Percentiles rank a stretch among this genome's conserved stretches.
These are phyloP conservation scores for Fraxinus platypoda DNA, from an alignment of 305 asterid species.

Conservation along the genomic window DNA sequence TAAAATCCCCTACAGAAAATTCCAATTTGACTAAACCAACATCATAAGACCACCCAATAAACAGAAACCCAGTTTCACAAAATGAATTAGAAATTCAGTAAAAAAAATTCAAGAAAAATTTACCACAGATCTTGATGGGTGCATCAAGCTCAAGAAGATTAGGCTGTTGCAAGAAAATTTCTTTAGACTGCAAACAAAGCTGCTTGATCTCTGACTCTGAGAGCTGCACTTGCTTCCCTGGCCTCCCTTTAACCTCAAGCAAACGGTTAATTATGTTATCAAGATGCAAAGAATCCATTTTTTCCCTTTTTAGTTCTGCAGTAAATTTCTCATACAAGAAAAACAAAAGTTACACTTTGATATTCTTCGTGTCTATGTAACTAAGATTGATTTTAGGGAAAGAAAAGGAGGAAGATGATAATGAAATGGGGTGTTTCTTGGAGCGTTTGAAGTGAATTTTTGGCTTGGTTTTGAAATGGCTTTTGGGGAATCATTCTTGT, in stretches of 20 bases:
- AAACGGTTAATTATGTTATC: constrained; percentile 70
- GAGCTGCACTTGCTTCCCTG: constrained; percentile 86
- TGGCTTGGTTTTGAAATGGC: not conserved
- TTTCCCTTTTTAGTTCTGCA: not conserved
- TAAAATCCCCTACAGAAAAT: not conserved
- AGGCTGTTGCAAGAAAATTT: constrained; percentile 72
- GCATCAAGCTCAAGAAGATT: constrained; percentile 90
- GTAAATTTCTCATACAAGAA: constrained; percentile 18
- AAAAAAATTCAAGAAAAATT: not conserved
- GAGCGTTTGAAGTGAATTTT: constrained; percentile 25
- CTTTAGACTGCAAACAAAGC: constrained; percentile 66
- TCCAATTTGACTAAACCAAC: not conserved
- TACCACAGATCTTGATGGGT: constrained; percentile 89
- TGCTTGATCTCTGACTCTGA: constrained; percentile 77
- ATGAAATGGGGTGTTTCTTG: constrained; percentile 6
- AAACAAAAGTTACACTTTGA: not conserved
- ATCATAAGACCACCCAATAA: not conserved
- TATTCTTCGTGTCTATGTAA: not conserved
- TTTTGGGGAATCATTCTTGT: not conserved
- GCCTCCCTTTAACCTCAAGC: constrained; percentile 72
- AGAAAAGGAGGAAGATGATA: not conserved
- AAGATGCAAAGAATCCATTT: constrained; percentile 56
- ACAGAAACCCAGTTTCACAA: constrained; percentile 8
- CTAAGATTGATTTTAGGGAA: not conserved
- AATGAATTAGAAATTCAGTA: not conserved